phyloP scores from a whole-genome alignment of 768 basidiomycete species.

The Xerocomellus intermedius region DNA sequence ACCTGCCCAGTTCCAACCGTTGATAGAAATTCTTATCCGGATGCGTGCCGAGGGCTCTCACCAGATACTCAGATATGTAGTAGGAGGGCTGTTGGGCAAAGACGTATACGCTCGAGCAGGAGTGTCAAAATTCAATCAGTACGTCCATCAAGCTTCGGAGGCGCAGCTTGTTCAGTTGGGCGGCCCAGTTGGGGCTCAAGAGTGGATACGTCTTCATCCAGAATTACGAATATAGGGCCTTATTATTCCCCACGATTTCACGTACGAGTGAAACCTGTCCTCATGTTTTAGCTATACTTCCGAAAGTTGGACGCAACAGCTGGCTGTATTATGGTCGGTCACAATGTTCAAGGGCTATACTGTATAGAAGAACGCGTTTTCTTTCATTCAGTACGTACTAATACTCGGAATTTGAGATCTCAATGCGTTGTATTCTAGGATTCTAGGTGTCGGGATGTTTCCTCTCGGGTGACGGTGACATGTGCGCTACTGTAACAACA shows the following conservation, averaged over 20 bases:
- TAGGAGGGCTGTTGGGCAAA: conserved; percentile 36
- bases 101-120: conserved; percentile 40
- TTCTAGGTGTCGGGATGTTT: not conserved
- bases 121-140: conserved; percentile 41
- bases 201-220: conserved; percentile 37
- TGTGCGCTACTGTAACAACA: not conserved
- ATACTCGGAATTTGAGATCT: too few relatives aligned
- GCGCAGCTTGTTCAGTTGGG: conserved; percentile 42
- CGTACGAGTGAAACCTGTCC: conserved; percentile 7
- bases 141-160: conserved; percentile 38
- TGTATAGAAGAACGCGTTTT: too few relatives aligned
- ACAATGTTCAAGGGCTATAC: too few relatives aligned
- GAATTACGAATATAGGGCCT: conserved; percentile 14
- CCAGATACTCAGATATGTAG: conserved; percentile 36
- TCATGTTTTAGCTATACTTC: conserved; percentile 11
- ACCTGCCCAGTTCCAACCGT: conserved; percentile 22
- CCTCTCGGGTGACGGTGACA: not conserved
- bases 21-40: conserved; percentile 35
- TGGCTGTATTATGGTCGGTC: too few relatives aligned
- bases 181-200: conserved; percentile 33
- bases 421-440: not conserved
- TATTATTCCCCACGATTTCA: not conserved
- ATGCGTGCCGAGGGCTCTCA: conserved; percentile 32
- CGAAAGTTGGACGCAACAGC: too few relatives aligned
- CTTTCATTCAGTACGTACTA: too few relatives aligned